Base-by-base conservation (phyloP, 2,329 filamentous ascomycete species). In the Sclerotinia spermophila region DNA sequence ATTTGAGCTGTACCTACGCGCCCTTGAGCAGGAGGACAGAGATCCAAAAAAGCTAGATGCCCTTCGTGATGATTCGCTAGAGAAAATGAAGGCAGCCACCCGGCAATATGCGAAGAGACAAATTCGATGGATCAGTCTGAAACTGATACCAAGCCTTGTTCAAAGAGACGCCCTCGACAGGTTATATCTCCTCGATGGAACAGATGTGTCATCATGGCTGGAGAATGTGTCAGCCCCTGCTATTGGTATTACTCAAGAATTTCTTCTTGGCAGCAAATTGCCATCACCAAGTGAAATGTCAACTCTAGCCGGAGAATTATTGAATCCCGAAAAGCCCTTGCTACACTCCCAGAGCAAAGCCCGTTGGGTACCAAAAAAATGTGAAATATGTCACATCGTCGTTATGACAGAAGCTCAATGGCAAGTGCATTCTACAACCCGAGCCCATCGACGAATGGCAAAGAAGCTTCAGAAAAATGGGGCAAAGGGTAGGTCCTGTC, bases 81-180 rank as follows among this genome's bases (percentile, higher is more conserved):
- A 95, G 73, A 86, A 89, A 65, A 94, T 93, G 73, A 93, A 96
- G 79, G 86, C 88, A 7, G 92, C 92, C 3, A 99, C 94, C 0
- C 87, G 93, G 15, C 93, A 94, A 75, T 99, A 99, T 78, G 92
- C 95, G 2, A 92, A 89, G 72, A 88, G 91, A 11, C 96, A 99
- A 79, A 83, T 92, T 27, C 88, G 90, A 71, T 99, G 94, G 93
- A 96, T 98, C 69, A 87, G 90, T 24, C 87, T 90, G 75, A 97
- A 97, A 78, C 86, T 97, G 38, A 85, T 96, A 56, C 89, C 90
- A 15, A 87, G 89, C 1, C 82, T 96, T 40, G 84, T 82, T 51
- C 85, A 87, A 27, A 81, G 84, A 24, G 81, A 83, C 13, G 83
- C 84, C 1, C 78, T 87, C 66, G 80, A 86, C 33, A 87, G 83